A percentile compares a stretch with the other conserved stretches of the same genome.
Conservation (phyloP, 1,284 basidiomycete species). For the Salmacisia buchloeana region DNA sequence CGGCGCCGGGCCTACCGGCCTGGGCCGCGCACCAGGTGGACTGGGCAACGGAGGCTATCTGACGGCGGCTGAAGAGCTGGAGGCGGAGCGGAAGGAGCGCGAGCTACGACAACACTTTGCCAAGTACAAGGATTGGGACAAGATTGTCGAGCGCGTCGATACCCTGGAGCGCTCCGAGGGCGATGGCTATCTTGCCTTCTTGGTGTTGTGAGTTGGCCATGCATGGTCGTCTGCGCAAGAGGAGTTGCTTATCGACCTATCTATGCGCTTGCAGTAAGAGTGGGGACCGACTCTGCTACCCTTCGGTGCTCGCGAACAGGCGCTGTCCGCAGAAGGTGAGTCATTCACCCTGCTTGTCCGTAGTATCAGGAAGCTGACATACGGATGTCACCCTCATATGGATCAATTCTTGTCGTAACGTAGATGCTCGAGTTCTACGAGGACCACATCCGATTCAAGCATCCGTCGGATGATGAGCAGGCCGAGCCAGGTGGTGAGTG, state of each 20-base stretch:
- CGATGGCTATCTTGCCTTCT: slow-evolving; percentile 17
- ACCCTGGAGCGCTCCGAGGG: slow-evolving; percentile 25
- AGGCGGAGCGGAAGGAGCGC: not conserved
- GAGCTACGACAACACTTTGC: slow-evolving; percentile 17
- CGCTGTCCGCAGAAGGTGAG: slow-evolving; percentile 23
- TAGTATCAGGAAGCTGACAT: too few species aligned
- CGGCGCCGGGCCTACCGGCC: not conserved
- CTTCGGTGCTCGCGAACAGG: slow-evolving; percentile 18
- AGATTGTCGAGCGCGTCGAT: slow-evolving; percentile 15
- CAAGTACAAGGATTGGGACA: slow-evolving; percentile 19
- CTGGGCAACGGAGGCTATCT: not conserved
- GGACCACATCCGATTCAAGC: slow-evolving; percentile 22
- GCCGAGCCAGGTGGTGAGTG: not conserved
- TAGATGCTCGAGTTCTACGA: slow-evolving; percentile 31
- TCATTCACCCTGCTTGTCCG: too few species aligned
- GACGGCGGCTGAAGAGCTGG: not conserved
- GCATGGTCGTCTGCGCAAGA: slow-evolving; percentile 12
- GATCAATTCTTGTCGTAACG: not conserved
- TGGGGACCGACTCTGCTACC: slow-evolving; percentile 19
- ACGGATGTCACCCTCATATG: not conserved
- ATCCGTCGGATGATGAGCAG: not conserved
- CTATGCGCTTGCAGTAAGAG: slow-evolving; percentile 9
- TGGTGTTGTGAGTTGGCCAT: slow-evolving; percentile 15
- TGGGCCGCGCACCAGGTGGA: not conserved
- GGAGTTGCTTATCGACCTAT: slow-evolving; percentile 1